These are phyloP conservation scores for Leishmania lainsoni DNA, from an alignment of 208 protist genomes.

Conservation along the genomic window DNA sequence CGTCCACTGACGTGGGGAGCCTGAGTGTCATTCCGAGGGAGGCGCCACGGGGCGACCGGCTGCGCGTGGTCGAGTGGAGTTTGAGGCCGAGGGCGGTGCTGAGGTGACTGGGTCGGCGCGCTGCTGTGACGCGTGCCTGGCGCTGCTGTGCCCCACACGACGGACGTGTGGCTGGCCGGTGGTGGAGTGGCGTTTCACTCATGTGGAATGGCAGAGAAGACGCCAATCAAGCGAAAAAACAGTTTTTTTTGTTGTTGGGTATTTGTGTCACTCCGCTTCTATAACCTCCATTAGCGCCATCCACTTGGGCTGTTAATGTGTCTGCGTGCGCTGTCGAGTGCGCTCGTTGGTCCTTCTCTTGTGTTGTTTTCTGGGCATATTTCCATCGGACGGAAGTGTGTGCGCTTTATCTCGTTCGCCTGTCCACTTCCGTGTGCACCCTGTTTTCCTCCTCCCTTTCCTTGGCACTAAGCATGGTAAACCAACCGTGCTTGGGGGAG, in stretches of 20 bases:
- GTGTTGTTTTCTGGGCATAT: background rate
- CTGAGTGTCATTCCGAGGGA: too few species aligned
- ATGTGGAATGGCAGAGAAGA: too few species aligned
- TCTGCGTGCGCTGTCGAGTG: too few species aligned
- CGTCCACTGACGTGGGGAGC: too few species aligned
- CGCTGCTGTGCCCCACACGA: background rate
- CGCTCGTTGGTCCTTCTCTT: too few species aligned
- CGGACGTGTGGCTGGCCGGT: background rate
- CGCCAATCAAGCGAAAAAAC: background rate
- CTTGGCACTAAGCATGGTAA: background rate
- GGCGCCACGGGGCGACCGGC: too few species aligned
- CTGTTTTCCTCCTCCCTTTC: background rate
- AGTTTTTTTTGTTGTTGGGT: background rate
- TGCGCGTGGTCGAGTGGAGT: too few species aligned
- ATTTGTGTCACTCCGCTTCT: too few species aligned
- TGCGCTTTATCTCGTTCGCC: too few species aligned
- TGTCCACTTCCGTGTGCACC: background rate
- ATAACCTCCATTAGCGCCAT: too few species aligned
- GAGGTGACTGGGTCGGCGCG: background rate
- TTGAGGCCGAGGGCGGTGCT: background rate
- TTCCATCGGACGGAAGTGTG: background rate
- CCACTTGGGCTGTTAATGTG: too few species aligned
- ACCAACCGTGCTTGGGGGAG: background rate
- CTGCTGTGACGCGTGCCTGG: background rate
- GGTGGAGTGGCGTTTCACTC: too few species aligned